Conservation (phyloP, 176 grass and related monocot genomes). For the Triticum turgidum region DNA sequence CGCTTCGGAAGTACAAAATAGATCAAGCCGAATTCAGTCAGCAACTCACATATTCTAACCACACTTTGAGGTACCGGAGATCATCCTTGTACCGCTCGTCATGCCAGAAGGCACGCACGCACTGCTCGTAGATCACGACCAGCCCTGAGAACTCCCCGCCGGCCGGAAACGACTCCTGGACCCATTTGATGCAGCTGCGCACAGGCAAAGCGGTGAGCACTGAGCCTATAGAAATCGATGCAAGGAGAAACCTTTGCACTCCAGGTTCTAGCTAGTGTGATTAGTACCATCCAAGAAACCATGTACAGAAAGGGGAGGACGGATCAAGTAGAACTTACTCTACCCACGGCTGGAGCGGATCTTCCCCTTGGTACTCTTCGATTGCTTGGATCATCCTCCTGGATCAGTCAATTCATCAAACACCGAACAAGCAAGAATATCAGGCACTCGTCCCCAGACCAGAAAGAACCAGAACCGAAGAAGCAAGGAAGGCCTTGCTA, state of each 20-base stretch:
- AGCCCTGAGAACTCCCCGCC: conserved; percentile 86
- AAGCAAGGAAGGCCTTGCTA: not conserved
- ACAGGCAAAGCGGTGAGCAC: conserved; percentile 16
- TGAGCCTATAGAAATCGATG: not conserved
- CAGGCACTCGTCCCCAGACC: not conserved
- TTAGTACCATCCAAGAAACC: not conserved
- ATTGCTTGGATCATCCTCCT: conserved; percentile 90
- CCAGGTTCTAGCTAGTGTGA: not conserved
- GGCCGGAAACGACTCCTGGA: conserved; percentile 88
- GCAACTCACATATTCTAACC: conserved; percentile 89
- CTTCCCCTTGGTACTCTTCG: conserved; percentile 73
- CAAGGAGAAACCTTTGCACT: not conserved
- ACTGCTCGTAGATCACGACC: conserved; percentile 96
- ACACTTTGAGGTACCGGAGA: conserved; percentile 96
- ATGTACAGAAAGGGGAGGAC: not conserved
- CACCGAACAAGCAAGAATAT: not conserved
- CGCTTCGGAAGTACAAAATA: not conserved
- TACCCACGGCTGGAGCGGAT: conserved; percentile 88
- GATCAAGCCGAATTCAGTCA: not conserved
- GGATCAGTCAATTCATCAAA: conserved; percentile 18
- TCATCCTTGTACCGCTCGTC: conserved; percentile 79
- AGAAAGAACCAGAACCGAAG: not conserved
- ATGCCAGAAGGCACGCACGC: conserved; percentile 86
- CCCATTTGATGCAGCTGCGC: conserved; percentile 92
- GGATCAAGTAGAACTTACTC: conserved; percentile 51